Conservation (phyloP, 257 asterid species). For the Plectranthus barbatus region DNA sequence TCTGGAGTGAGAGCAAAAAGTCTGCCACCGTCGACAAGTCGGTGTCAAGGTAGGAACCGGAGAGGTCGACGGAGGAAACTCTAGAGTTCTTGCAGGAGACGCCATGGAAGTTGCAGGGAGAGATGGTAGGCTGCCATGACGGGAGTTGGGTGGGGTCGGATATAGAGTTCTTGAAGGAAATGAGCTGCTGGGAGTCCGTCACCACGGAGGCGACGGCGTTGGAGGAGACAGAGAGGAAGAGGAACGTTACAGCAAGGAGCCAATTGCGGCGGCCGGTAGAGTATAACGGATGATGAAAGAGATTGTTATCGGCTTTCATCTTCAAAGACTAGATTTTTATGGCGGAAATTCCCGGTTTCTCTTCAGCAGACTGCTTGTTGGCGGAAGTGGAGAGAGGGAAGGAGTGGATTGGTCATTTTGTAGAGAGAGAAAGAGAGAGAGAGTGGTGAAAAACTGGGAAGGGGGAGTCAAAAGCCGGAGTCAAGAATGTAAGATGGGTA, state of each 20-base stretch:
- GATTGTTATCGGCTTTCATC: slow-evolving; percentile 33
- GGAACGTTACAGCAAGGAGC: neutral
- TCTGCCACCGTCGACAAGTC: slow-evolving; percentile 41
- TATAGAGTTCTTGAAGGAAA: slow-evolving; percentile 62
- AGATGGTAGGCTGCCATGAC: slow-evolving; percentile 43
- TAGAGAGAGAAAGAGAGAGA: slow-evolving; percentile 17
- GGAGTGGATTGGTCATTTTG: neutral
- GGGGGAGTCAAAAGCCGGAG: slow-evolving; percentile 45
- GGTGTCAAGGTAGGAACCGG: slow-evolving; percentile 29
- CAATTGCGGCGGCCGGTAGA: neutral
- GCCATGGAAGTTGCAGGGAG: slow-evolving; percentile 65
- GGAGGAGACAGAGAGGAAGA: neutral
- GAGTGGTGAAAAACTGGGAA: too few relatives aligned
- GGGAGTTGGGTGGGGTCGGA: slow-evolving; percentile 36
- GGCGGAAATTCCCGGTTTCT: neutral
- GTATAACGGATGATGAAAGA: slow-evolving; percentile 25
- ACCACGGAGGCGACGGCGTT: too few relatives aligned
- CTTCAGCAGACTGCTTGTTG: neutral
- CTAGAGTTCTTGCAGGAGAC: slow-evolving; percentile 47
- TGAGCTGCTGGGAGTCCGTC: too few relatives aligned
- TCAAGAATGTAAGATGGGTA: slow-evolving; percentile 35
- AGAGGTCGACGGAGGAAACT: slow-evolving; percentile 63
- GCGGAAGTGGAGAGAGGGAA: slow-evolving; percentile 3
- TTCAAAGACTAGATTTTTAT: slow-evolving; percentile 22
- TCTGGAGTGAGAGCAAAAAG: slow-evolving; percentile 35